Conservation (phyloP, 257 asterid genomes). For the Cynanchum wilfordii region DNA sequence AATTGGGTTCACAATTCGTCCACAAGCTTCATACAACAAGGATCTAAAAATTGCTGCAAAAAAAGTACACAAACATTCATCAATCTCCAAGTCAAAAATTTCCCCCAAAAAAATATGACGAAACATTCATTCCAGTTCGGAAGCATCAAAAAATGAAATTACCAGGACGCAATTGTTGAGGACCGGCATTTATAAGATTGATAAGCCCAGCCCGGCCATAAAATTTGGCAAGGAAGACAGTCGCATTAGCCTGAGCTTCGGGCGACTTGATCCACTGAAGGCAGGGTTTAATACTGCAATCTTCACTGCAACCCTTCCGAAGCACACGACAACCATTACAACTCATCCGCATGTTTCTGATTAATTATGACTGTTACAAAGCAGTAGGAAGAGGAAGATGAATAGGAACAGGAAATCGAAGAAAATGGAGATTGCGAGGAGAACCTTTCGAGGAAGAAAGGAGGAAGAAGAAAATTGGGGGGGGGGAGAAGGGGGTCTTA, state of each 20-base stretch:
- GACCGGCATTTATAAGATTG: conserved; percentile 40
- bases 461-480: background rate
- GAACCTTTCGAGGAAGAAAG: background rate
- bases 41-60: conserved; percentile 37
- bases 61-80: background rate
- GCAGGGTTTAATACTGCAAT: conserved; percentile 33
- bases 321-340: conserved; percentile 49
- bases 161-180: conserved; percentile 35
- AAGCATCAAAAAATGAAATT: background rate
- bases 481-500: background rate
- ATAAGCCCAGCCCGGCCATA: conserved; percentile 50
- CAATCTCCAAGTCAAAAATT: background rate
- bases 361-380: too few relatives aligned
- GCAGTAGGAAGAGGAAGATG: background rate
- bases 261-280: conserved; percentile 44
- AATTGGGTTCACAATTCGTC: conserved; percentile 39
- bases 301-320: conserved; percentile 37
- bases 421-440: background rate
- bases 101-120: background rate
- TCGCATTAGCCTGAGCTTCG: conserved; percentile 41
- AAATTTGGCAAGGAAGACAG: conserved; percentile 41
- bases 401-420: background rate
- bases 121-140: background rate
- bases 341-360: conserved; percentile 33
- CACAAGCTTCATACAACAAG: conserved; percentile 40